phyloP scores from a whole-genome alignment of 1,284 basidiomycete species.

The Mycena citricolor region DNA sequence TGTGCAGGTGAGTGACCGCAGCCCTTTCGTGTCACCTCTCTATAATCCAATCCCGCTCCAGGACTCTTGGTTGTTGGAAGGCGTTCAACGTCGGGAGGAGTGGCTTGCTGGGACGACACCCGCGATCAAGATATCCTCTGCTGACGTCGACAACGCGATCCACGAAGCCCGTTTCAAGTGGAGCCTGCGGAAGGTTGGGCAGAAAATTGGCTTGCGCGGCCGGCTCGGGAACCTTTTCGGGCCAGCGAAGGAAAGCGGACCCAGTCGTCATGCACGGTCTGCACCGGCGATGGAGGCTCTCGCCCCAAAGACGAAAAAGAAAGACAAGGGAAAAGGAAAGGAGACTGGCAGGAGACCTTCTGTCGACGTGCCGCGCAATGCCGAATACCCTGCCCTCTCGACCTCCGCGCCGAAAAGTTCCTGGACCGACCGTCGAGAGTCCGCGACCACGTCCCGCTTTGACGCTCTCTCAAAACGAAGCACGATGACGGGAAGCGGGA shows the following conservation, averaged over 20 bases:
- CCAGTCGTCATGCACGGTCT: background rate
- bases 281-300: conserved; percentile 1
- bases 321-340: conserved; percentile 3
- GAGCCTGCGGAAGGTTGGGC: conserved; percentile 5
- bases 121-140: conserved; percentile 12
- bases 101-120: conserved; percentile 13
- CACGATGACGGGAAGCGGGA: no score
- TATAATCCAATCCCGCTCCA: conserved; percentile 6
- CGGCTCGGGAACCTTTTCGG: conserved; percentile 17
- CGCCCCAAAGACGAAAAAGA: background rate
- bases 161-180: conserved; percentile 18
- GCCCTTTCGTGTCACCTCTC: conserved; percentile 20
- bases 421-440: no score
- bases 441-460: no score
- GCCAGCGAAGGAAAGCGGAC: background rate
- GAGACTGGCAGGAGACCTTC: no score
- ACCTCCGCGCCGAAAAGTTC: no score
- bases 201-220: conserved; percentile 3
- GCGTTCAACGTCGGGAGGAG: conserved; percentile 10
- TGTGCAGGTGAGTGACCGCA: conserved; percentile 69
- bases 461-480: no score
- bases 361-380: no score
- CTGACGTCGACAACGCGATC: conserved; percentile 20
- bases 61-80: conserved; percentile 15
- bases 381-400: no score